A percentile compares a stretch with the other conserved stretches of the same genome.
Conservation (phyloP, 257 asterid species). For the Primulina eburnea region DNA sequence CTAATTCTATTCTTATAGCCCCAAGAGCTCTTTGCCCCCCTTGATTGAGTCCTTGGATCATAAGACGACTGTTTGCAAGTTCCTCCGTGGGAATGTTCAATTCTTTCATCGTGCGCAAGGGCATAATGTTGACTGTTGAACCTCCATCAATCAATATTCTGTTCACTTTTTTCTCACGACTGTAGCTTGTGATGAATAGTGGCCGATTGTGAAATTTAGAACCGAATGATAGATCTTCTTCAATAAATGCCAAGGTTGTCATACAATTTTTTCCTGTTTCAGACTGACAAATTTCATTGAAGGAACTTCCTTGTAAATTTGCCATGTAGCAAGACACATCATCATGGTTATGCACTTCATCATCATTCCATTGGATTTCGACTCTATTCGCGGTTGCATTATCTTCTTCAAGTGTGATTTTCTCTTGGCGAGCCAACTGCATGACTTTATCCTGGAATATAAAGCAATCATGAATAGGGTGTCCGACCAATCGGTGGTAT, state of each 20-base stretch:
- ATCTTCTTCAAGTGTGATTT: not conserved
- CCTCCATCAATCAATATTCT: not conserved
- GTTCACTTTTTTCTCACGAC: not conserved
- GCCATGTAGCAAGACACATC: too few species aligned
- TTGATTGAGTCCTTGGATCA: too few species aligned
- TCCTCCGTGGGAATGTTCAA: not conserved
- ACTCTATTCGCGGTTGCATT: not conserved
- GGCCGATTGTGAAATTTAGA: not conserved
- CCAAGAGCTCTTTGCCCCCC: too few species aligned
- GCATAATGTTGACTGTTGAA: not conserved
- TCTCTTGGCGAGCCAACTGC: not conserved
- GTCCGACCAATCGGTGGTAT: not conserved
- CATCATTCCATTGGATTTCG: too few species aligned
- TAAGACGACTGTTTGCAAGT: too few species aligned
- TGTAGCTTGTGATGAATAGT: not conserved
- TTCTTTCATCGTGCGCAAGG: not conserved
- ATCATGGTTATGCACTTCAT: too few species aligned
- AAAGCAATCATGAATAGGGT: not conserved
- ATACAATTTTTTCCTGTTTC: too few species aligned
- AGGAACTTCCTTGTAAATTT: too few species aligned
- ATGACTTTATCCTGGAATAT: constrained; percentile 1
- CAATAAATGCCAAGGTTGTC: not conserved
- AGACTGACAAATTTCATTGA: too few species aligned
- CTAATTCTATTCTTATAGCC: not conserved
- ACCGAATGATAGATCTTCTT: not conserved